Conservation (phyloP, 768 basidiomycete species). For the Russula vinacea region DNA sequence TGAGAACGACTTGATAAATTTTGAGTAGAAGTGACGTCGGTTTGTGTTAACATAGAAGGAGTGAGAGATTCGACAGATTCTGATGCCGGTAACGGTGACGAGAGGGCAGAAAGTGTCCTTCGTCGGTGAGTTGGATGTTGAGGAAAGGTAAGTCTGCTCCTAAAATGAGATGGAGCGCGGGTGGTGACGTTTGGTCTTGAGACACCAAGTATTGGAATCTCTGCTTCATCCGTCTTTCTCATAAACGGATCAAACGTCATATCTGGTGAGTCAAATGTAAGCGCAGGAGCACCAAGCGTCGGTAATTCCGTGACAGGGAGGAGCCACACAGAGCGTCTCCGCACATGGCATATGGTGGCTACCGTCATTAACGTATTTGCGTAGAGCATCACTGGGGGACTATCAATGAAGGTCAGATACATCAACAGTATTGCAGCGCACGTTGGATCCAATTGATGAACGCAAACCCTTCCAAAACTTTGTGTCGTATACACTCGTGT, state of each 20-base stretch:
- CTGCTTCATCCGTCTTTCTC: constrained; percentile 9
- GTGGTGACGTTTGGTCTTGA: neutral
- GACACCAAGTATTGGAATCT: neutral
- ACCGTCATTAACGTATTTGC: constrained; percentile 26
- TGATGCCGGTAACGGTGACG: neutral
- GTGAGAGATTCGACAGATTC: constrained; percentile 9
- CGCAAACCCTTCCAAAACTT: constrained; percentile 14
- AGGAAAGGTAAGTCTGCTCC: constrained; percentile 13
- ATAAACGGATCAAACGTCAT: neutral
- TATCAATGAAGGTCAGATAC: constrained; percentile 2
- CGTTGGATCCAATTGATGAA: constrained; percentile 26
- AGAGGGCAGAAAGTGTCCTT: too few relatives aligned
- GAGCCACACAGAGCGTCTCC: constrained; percentile 16
- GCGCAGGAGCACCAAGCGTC: constrained; percentile 18
- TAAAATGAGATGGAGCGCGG: constrained; percentile 9
- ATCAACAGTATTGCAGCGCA: neutral
- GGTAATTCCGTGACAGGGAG: constrained; percentile 18
- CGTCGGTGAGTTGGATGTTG: neutral
- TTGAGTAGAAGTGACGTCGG: constrained; percentile 5
- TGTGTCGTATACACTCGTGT: constrained; percentile 3
- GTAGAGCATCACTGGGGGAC: constrained; percentile 23
- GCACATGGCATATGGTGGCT: constrained; percentile 27
- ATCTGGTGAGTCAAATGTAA: constrained; percentile 17
- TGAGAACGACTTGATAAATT: neutral
- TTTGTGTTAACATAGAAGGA: neutral